These are phyloP conservation scores for Lotus japonicus DNA, from an alignment of 306 rosid species.

Conservation along the genomic window DNA sequence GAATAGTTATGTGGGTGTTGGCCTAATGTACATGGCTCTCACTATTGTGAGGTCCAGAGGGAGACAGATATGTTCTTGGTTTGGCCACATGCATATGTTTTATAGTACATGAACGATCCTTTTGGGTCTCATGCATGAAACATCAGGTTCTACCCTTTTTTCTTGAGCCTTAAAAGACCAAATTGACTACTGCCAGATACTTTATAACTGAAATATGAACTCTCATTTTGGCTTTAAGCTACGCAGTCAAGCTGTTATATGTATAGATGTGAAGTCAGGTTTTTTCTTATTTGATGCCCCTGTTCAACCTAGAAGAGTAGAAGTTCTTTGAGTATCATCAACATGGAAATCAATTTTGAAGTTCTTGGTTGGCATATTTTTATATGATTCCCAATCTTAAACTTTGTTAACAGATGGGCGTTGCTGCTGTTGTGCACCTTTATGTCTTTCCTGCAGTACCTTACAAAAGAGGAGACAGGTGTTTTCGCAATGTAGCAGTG, in stretches of 20 bases:
- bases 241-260: neutral
- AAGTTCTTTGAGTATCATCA: slow-evolving; percentile 1
- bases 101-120: neutral
- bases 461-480: slow-evolving; percentile 95
- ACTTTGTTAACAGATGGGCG: slow-evolving; percentile 76
- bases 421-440: slow-evolving; percentile 92
- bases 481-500: slow-evolving; percentile 91
- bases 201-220: too few relatives aligned
- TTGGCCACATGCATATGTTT: neutral
- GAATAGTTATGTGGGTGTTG: neutral
- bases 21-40: neutral
- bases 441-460: slow-evolving; percentile 93
- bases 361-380: neutral
- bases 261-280: neutral
- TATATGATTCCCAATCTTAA: slow-evolving; percentile 22
- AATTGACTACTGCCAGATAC: neutral
- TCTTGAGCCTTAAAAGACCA: neutral
- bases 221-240: neutral
- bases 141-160: neutral
- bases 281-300: slow-evolving; percentile 1
- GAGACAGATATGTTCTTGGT: neutral
- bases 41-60: neutral
- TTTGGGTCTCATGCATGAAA: neutral
- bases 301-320: neutral
- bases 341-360: neutral